Conservation (phyloP, 352 stramenopile genomes). For the Globisporangium takayamanum region DNA sequence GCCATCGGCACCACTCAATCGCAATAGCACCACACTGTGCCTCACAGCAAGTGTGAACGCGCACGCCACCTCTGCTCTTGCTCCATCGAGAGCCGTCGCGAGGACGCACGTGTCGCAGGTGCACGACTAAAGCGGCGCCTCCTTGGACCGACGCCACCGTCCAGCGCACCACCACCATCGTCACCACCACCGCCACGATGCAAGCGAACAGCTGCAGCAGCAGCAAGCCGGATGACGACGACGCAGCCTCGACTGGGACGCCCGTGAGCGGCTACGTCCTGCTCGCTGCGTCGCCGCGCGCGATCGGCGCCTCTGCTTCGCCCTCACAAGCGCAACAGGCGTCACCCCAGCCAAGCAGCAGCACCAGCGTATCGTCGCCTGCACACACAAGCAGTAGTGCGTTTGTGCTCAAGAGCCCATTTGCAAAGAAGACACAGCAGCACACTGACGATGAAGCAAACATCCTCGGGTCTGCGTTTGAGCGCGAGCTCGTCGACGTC, state of each 20-base stretch:
- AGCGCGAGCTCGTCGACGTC: slow-evolving; percentile 11
- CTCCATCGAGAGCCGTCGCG: no score
- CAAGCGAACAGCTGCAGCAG: neutral
- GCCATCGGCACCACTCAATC: no score
- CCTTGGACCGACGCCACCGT: neutral
- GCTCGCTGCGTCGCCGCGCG: slow-evolving; percentile 10
- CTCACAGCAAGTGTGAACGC: no score
- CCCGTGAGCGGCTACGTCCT: slow-evolving; percentile 16
- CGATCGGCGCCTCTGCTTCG: neutral
- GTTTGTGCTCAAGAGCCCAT: slow-evolving; percentile 13
- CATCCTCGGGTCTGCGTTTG: slow-evolving; percentile 7
- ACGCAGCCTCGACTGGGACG: slow-evolving; percentile 2
- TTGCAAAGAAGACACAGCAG: slow-evolving; percentile 1
- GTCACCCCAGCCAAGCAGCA: no score
- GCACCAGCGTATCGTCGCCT: neutral
- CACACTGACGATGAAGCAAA: slow-evolving; percentile 13
- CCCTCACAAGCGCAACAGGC: neutral
- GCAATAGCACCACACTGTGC: no score
- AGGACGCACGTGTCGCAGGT: neutral
- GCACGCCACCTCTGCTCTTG: no score
- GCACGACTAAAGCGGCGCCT: neutral
- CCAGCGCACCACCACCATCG: neutral
- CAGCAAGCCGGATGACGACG: slow-evolving; percentile 1
- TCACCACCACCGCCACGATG: neutral
- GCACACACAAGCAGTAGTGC: neutral